phyloP scores from a whole-genome alignment of 2,329 filamentous ascomycete genomes.

The Neofusicoccum umdonicola region DNA sequence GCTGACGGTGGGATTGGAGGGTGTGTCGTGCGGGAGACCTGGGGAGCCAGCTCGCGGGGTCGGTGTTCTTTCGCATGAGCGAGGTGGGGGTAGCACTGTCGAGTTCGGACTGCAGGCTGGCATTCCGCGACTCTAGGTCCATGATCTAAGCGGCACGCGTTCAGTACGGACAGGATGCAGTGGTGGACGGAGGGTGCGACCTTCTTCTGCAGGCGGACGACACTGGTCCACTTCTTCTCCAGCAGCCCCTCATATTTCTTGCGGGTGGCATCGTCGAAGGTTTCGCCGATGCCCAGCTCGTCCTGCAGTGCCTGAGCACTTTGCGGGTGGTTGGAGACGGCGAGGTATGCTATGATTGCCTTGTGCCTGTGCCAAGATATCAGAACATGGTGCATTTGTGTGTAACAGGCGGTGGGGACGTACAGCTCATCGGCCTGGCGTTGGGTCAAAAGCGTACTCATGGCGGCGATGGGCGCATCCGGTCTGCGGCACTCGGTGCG shows the following conservation, averaged over 20 bases:
- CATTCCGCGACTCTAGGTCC: conserved; percentile 78
- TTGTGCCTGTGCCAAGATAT: conserved; percentile 66
- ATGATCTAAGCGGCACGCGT: conserved; percentile 64
- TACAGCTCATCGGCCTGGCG: conserved; percentile 89
- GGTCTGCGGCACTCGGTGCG: conserved; percentile 17
- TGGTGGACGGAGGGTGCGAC: conserved; percentile 43
- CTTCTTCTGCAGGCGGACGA: conserved; percentile 94
- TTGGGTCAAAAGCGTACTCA: conserved; percentile 73
- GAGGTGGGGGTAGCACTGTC: conserved; percentile 79
- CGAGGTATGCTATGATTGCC: conserved; percentile 85
- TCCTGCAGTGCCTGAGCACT: conserved; percentile 70
- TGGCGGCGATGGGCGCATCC: conserved; percentile 40
- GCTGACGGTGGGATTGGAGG: conserved; percentile 75
- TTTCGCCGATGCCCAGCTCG: conserved; percentile 71
- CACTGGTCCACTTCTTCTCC: conserved; percentile 98
- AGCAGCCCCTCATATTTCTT: conserved; percentile 94
- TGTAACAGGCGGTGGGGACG: conserved; percentile 22
- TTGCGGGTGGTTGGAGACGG: conserved; percentile 67
- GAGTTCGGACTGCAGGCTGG: conserved; percentile 74
- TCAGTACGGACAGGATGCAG: background rate
- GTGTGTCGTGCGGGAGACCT: conserved; percentile 75
- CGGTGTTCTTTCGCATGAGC: conserved; percentile 75
- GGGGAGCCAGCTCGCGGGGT: conserved; percentile 85
- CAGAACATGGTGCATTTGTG: conserved; percentile 15
- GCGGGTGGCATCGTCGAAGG: conserved; percentile 74